Evolutionary conservation across 768 basidiomycete genomes (phyloP).

Genomic region (Collybiopsis luxurians): DNA sequence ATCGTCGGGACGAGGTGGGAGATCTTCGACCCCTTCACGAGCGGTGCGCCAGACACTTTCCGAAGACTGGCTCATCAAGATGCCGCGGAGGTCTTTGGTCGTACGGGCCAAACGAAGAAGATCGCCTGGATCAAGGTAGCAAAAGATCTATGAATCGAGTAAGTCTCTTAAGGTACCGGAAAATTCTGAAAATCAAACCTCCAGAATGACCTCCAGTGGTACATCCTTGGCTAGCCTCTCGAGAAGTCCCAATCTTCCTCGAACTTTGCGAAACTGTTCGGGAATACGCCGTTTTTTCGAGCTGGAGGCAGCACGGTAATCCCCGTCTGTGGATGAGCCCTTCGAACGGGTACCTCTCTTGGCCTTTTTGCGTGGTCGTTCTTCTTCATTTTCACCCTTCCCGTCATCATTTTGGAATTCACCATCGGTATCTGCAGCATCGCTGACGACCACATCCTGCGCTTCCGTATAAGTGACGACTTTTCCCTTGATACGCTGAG

Average conservation of each 20-base stretch:
- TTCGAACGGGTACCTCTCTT: not conserved
- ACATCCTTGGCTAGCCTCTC: conserved; percentile 1
- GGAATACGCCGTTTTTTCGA: not conserved
- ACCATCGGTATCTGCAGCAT: too few species aligned
- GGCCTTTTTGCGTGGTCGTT: too few species aligned
- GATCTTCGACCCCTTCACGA: conserved; percentile 35
- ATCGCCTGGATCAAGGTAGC: conserved; percentile 46
- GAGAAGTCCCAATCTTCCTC: conserved; percentile 3
- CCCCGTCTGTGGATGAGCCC: not conserved
- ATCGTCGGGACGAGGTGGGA: conserved; percentile 47
- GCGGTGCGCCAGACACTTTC: conserved; percentile 48
- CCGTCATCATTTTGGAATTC: too few species aligned
- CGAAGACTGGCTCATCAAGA: conserved; percentile 47
- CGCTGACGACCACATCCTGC: not conserved
- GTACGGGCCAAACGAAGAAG: conserved; percentile 49
- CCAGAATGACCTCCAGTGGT: conserved; percentile 6
- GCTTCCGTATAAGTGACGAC: too few species aligned
- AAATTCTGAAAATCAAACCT: not conserved
- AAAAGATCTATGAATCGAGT: conserved; percentile 42
- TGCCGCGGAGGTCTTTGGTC: conserved; percentile 42
- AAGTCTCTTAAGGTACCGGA: not conserved
- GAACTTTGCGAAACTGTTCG: not conserved
- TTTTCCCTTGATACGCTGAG: not conserved
- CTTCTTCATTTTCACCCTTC: too few species aligned
- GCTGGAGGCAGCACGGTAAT: not conserved